Conservation (phyloP, 768 basidiomycete genomes). For the Russula vinacea region DNA sequence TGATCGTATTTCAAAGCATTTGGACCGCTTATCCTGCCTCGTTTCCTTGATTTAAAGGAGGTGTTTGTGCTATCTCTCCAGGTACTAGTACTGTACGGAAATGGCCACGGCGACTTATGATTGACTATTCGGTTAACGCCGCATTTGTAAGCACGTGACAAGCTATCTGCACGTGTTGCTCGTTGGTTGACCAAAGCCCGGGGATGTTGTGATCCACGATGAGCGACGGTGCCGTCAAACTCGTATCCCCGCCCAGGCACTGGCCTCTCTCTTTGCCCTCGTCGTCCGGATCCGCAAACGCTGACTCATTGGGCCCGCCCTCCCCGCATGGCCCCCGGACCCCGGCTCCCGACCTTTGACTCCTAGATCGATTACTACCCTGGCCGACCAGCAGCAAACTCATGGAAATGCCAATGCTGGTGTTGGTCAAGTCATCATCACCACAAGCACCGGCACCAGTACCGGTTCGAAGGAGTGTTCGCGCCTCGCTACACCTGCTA, state of each 20-base stretch:
- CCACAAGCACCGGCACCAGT: neutral
- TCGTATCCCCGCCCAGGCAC: constrained; percentile 7
- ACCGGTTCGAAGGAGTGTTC: neutral
- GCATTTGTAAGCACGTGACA: neutral
- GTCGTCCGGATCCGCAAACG: neutral
- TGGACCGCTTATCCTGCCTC: constrained; percentile 8
- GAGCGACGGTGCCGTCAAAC: neutral
- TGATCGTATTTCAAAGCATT: constrained; percentile 16
- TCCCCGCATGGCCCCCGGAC: neutral
- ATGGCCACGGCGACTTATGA: neutral
- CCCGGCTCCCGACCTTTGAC: neutral
- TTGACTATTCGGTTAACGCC: neutral
- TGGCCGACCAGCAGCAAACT: neutral
- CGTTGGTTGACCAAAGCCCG: neutral
- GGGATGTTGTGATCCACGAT: constrained; percentile 1
- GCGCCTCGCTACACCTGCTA: neutral
- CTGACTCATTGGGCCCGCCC: neutral
- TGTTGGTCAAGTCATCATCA: neutral
- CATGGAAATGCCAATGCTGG: neutral
- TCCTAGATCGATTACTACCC: constrained; percentile 6
- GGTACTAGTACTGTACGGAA: neutral
- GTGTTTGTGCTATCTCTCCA: neutral
- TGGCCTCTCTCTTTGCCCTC: neutral
- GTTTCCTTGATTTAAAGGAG: neutral
- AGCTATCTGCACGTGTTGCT: neutral